Evolutionary conservation across 768 basidiomycete species (phyloP), one percentile per base, ranked within the genome.

Genomic region (Podaxis mareebaensis): DNA sequence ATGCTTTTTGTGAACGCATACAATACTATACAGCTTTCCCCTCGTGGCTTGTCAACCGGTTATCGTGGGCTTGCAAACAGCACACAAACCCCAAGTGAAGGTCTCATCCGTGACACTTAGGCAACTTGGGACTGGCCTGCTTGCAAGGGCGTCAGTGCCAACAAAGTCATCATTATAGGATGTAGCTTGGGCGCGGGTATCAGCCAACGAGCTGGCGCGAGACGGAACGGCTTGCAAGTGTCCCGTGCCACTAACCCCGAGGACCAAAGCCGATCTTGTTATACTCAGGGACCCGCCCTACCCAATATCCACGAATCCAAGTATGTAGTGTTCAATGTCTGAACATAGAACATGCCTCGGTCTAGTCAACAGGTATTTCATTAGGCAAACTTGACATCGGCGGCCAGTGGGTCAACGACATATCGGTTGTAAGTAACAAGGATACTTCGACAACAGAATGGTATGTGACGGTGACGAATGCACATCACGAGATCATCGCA

Each of bases 31-130:
- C 81, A 17, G 80, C 83, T 0, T 88, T 89, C 69, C 81, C 91
- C 0, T 83, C 87, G 2, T 83, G 89, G 1, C 76, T 93, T 7
- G 77, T 79, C n/a, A 1, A 86, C 93, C 39, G 96, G 98, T 75
- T 99, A 98, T 72, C 86, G 96, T 54, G 96, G 96, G 1, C 98
- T 91, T 69, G 96, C 79, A 1, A 95, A 98, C 70, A 96, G 93
- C 60, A 82, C 84, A 1, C 93, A 93, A 0, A 73, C 74, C 0
- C 96, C 96, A 0, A 88, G 83, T 26, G 90, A 96, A 73, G 96
- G 96, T 0, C 77, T 98, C 0, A 72, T 84, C 0, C 75, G 71
- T 2, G 92, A 99, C 70, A 93, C 92, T 1, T 79, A 85, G 42
- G 83, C 92, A 0, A 92, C 89, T 0, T 96, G 88, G 84, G 84